Percentiles rank a stretch among this genome's conserved stretches.
These are phyloP conservation scores for Isabelozyma rhagii DNA, from an alignment of 805 yeast species.

Conservation along the genomic window DNA sequence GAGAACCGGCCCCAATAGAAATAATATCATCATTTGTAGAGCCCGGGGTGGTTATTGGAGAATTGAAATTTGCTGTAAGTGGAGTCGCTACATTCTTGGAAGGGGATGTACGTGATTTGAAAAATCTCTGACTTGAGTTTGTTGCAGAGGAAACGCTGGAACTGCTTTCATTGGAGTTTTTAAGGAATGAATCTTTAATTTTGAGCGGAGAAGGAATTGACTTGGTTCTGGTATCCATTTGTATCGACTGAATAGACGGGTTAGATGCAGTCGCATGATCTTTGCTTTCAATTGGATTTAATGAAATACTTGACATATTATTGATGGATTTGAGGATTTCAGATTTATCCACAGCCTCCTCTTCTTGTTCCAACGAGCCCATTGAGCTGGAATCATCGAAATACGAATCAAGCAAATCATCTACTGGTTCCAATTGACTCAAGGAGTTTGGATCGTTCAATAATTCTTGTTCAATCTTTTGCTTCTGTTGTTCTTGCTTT, in stretches of 20 bases:
- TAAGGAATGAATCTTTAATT: neutral
- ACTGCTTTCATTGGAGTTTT: neutral
- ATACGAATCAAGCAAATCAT: slow-evolving; percentile 41
- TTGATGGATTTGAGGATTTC: neutral
- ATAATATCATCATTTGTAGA: slow-evolving; percentile 22
- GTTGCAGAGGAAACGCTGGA: neutral
- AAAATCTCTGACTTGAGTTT: too few species aligned
- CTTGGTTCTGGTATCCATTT: neutral
- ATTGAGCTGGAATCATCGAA: slow-evolving; percentile 32
- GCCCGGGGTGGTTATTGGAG: slow-evolving; percentile 16
- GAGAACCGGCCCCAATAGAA: slow-evolving; percentile 39
- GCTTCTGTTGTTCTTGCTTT: neutral
- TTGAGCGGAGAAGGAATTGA: neutral
- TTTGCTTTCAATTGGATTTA: neutral
- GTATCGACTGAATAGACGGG: neutral
- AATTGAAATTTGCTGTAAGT: neutral
- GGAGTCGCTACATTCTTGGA: neutral
- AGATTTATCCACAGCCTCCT: slow-evolving; percentile 4
- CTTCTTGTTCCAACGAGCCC: slow-evolving; percentile 19
- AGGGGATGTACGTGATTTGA: neutral
- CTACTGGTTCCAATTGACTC: slow-evolving; percentile 32
- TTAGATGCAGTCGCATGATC: neutral
- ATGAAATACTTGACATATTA: neutral
- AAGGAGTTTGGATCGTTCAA: slow-evolving; percentile 3
- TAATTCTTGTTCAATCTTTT: neutral